Evolutionary conservation across 257 asterid species (phyloP), one percentile per base, ranked within the genome.

Genomic region (Parsonsia alboflavescens): DNA sequence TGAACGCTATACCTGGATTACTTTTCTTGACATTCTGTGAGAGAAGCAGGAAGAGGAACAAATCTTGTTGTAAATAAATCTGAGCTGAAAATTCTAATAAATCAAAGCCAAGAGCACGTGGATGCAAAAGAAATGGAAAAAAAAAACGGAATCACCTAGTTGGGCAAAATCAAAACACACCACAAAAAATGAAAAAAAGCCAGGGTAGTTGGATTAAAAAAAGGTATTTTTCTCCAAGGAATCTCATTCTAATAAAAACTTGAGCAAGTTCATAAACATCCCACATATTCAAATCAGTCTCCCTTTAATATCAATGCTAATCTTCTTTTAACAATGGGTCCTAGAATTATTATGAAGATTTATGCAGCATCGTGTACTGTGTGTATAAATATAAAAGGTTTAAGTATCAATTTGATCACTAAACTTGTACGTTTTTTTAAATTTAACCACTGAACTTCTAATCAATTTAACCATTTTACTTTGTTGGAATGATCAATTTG

Each of bases 1-100:
- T 85, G 73, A 91, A 93, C n/a, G 86, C 1, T 70, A 93, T 91
- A 77, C 96, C 98, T 9, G 96, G 96, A 74, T 86, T 86, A 48
- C 77, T 88, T 85, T 87, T 91, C 89, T 82, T 91, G 86, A 91
- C 82, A 80, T 83, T 86, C 98, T 93, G 86, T 71, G 56, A 22
- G 33, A 75, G 1, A 46, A 45, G 30, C 21, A 44, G 71, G 65
- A 72, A 63, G n/a, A 67, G 72, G 45, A 39, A 50, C 65, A 76
- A 67, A 28, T 41, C 71, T 19, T 28, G 22, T 21, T 54, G 41
- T 21, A 45, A 46, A 21, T 63, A 45, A 16, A 33, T 45, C 24
- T 57, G 48, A 50, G 13, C 28, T 57, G 66, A n/a, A 28, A 24
- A 26, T 22, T 53, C 10, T 44, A 22, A 66, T 65, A 68, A 22